Evolutionary conservation across 441 rosid species (phyloP).

Genomic region (Iberis amara): DNA sequence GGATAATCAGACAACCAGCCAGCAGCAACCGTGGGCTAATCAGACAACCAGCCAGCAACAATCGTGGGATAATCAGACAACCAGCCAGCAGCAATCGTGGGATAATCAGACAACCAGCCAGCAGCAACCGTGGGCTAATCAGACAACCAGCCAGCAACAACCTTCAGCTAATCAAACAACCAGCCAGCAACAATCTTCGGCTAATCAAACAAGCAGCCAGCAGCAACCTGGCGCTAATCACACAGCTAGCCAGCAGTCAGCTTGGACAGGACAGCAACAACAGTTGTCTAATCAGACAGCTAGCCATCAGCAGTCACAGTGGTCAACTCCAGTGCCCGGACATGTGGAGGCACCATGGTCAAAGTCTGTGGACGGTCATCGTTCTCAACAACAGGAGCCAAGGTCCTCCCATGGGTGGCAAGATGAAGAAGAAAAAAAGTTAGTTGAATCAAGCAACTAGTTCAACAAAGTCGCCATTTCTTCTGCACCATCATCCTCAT

Average conservation of each 20-base stretch:
- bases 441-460: conserved; percentile 25
- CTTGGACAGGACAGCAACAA: conserved; percentile 33
- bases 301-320: conserved; percentile 33
- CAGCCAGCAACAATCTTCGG: conserved; percentile 33
- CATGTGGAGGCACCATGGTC: conserved; percentile 25
- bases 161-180: conserved; percentile 26
- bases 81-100: conserved; percentile 29
- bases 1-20: conserved; percentile 4
- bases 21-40: conserved; percentile 23
- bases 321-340: conserved; percentile 22
- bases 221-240: conserved; percentile 31
- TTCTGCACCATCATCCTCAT: conserved; percentile 10
- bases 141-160: conserved; percentile 31
- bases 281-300: conserved; percentile 27
- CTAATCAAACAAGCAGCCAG: conserved; percentile 23
- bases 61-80: conserved; percentile 17
- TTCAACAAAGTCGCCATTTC: conserved; percentile 1
- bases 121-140: conserved; percentile 22
- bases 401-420: conserved; percentile 16
- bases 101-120: conserved; percentile 23
- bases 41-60: conserved; percentile 25
- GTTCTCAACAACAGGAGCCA: conserved; percentile 25
- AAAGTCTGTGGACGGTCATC: conserved; percentile 24
- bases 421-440: conserved; percentile 23
- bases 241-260: conserved; percentile 30